Base-by-base conservation (phyloP, 208 protist species). In the Tritrichomonas foetus region DNA sequence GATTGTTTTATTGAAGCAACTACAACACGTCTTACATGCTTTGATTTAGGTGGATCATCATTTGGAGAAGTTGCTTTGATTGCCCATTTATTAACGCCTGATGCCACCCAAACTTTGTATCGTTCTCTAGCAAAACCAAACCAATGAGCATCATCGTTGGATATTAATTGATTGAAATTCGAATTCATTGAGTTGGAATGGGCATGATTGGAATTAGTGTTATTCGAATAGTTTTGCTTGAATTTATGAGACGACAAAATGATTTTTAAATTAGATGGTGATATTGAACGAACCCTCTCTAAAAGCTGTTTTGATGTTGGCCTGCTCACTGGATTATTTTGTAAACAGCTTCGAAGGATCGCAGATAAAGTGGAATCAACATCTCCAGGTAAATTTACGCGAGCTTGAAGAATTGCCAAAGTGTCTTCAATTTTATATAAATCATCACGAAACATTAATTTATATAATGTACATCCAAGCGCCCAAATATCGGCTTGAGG, bases 401-500 rank as follows among this genome's bases (percentile, higher is more conserved):
- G 47, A 25, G 41, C 74, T 82, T 82, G 74, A 47, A 82, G 39
- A 53, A 82, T 82, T 25, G 74, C 41, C 1, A 82, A 25, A n/a
- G 41, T 82, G n/a, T 82, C 74, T 53, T 82, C 74, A 9, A 41
- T 33, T 30, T 82, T 82, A 36, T 47, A 82, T 20, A 82, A 11
- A 30, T 82, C 74, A 1, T 22, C 5, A n/a, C 74, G 74, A 82
- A 20, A 47, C 3, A 82, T 50, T 3, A 82, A 25, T 30, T 82
- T 82, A 36, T 82, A 82, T 33, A 82, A 25, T 1, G 74, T 82
- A 36, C 74, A 82, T 22, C 74, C 74, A 20, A 82, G 30, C 22
- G 74, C 74, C 74, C 74, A 82, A 50, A 82, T 41, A 82, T 82
- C 74, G 11, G 74, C 74, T 82, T 33, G 74, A 47, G 74, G 47